Evolutionary conservation across 768 basidiomycete species (phyloP), one percentile per base, ranked within the genome.

Genomic region (Russula vinacea): DNA sequence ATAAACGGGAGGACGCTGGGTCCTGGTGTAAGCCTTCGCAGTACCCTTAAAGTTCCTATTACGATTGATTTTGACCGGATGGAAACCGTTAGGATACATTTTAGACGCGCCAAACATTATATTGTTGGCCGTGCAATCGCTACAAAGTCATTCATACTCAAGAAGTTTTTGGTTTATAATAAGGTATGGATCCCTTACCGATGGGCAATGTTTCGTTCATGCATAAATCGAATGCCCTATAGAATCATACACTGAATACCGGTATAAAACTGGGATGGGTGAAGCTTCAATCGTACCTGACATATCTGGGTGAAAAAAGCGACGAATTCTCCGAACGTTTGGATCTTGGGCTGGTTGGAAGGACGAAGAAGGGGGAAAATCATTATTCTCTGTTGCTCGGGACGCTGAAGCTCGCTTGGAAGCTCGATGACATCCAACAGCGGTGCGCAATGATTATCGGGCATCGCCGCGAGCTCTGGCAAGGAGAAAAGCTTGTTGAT

Each of bases 251-350:
- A 42, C n/a, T 8, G 9, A 26, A 44, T 19, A 26, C 39, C 11
- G 40, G n/a, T 16, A 22, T n/a, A 17, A 50, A 37, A 1, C 3
- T 13, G 7, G 10, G 17, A 14, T 3, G 24, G 2, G 10, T 4
- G 10, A 33, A 33, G 22, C n/a, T 22, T n/a, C n/a, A n/a, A 24
- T 39, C 55, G 6, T 29, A 74, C 78, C 70, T 78, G 75, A 29
- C 79, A 71, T 2, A 77, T 37, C 54, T 78, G 76, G 0, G 67
- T 52, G 33, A 76, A 67, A 49, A 72, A 77, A 7, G 72, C 73
- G 0, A 78, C 54, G 2, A 69, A 73, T 67, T 79, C 78, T 0
- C 78, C 77, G 7, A 77, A 56, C 0, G 75, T 77, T 33, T 71
- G 63, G 42, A 79, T 74, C 1, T 49, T 67, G 0, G 77, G 77